Base-by-base conservation (phyloP, 768 basidiomycete genomes). In the Pseudohyphozyma bogoriensis region DNA sequence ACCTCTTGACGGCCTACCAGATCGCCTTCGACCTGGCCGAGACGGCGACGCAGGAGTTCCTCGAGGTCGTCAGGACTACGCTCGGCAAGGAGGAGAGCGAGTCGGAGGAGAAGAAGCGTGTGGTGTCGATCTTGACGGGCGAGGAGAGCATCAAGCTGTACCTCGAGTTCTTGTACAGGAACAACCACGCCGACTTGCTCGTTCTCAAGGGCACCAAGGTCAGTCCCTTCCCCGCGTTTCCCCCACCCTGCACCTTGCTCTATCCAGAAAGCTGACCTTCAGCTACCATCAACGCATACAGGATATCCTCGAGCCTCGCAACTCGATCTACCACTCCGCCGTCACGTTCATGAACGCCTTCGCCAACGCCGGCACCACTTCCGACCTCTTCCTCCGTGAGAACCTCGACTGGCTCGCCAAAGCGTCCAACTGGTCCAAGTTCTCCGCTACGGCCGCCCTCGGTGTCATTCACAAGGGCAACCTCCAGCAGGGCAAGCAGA, bases 381-480 rank as follows among this genome's bases (percentile, higher is more conserved):
- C 91, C 2, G 95, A 99, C 70, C 72, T 81, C 29, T 99, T 97
- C 77, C 78, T 99, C 24, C 84, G 91, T 16, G 89, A 96, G 55
- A 97, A 97, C 73, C 80, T 99, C 36, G 93, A 96, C 72, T 99
- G 92, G 91, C 82, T 99, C 6, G 87, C 83, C 13, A 81, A 89
- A 55, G 95, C 95, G 4, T 85, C 85, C 31, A 97, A 99, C 72
- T 99, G 95, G 95, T 88, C 90, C 32, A 99, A 97, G 71, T 99
- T 97, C 76, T 89, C 90, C 5, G 89, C 95, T 9, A 96, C 95
- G 16, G 91, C 95, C 24, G 91, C 88, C 12, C 82, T 99, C 28
- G 95, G 95, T 63, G 88, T 97, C 58, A 96, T 99, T 65, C 90
- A 97, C 77, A 92, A 93, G 71, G 95, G 95, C 45, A 91, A 91